These are phyloP conservation scores for Astrephomene gubernaculifera DNA, from an alignment of 139 green algal genomes.

Conservation along the genomic window DNA sequence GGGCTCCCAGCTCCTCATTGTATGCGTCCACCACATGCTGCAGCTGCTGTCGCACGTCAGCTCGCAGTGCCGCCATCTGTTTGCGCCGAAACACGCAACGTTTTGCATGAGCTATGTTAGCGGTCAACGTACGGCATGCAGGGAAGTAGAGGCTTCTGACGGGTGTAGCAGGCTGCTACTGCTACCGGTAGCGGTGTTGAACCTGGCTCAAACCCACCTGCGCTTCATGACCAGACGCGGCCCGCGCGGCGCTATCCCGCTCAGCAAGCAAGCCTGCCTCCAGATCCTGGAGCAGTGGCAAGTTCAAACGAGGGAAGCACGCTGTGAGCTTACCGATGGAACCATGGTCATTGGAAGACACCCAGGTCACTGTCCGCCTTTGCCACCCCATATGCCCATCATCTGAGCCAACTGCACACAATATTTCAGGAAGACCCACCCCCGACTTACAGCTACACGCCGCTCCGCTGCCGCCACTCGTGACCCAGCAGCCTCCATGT, in stretches of 20 bases:
- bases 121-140: no score
- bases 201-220: conserved; percentile 8
- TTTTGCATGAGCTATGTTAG: no score
- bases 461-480: background rate
- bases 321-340: no score
- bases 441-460: background rate
- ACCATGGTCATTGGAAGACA: no score
- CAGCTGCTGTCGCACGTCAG: conserved; percentile 28
- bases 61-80: background rate
- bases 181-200: no score
- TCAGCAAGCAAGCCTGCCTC: background rate
- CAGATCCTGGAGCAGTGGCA: conserved; percentile 24
- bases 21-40: conserved; percentile 40
- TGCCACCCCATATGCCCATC: no score
- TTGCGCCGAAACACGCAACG: no score
- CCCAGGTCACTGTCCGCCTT: no score
- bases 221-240: background rate
- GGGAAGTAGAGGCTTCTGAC: no score
- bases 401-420: background rate
- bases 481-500: background rate
- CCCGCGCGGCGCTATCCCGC: background rate
- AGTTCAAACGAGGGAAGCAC: no score
- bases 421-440: background rate
- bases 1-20: conserved; percentile 37
- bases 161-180: background rate